Conservation (phyloP, 2,329 filamentous ascomycete species). For the Rhinocladiella similis region DNA sequence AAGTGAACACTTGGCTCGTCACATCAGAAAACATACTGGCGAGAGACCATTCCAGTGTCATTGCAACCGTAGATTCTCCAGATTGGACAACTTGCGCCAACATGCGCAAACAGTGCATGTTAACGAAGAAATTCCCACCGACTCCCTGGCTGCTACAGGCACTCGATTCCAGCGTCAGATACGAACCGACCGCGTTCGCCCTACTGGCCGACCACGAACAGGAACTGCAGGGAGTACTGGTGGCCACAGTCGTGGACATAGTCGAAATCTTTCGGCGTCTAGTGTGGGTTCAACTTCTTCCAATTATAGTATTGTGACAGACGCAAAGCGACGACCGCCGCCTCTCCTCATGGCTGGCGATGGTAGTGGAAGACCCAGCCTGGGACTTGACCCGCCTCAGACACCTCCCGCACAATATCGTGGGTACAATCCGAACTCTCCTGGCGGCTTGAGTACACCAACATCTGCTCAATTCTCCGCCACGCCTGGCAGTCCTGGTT, state of each 20-base stretch:
- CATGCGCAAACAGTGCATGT: slow-evolving; percentile 97
- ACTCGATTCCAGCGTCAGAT: slow-evolving; percentile 92
- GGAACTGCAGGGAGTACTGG: slow-evolving; percentile 74
- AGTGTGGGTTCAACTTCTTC: slow-evolving; percentile 78
- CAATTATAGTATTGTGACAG: slow-evolving; percentile 61
- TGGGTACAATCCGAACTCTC: slow-evolving; percentile 66
- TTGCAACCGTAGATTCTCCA: slow-evolving; percentile 87
- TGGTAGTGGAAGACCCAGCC: slow-evolving; percentile 61
- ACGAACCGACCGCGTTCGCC: slow-evolving; percentile 78
- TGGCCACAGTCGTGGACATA: slow-evolving; percentile 74
- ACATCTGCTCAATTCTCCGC: slow-evolving; percentile 81
- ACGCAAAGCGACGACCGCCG: slow-evolving; percentile 70
- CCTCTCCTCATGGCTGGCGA: slow-evolving; percentile 80
- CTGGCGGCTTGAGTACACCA: slow-evolving; percentile 76
- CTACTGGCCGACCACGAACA: slow-evolving; percentile 71
- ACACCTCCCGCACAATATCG: slow-evolving; percentile 64
- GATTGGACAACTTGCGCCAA: slow-evolving; percentile 90
- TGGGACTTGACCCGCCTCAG: slow-evolving; percentile 69
- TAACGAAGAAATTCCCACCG: slow-evolving; percentile 92
- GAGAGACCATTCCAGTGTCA: slow-evolving; percentile 97
- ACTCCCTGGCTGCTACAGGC: slow-evolving; percentile 89
- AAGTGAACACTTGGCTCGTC: slow-evolving; percentile 90
- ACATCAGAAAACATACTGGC: slow-evolving; percentile 96
- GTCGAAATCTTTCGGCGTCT: slow-evolving; percentile 80
- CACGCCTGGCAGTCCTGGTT: slow-evolving; percentile 74